Evolutionary conservation across 140 eudicot genomes (phyloP).

Genomic region (Senecio squalidus): DNA sequence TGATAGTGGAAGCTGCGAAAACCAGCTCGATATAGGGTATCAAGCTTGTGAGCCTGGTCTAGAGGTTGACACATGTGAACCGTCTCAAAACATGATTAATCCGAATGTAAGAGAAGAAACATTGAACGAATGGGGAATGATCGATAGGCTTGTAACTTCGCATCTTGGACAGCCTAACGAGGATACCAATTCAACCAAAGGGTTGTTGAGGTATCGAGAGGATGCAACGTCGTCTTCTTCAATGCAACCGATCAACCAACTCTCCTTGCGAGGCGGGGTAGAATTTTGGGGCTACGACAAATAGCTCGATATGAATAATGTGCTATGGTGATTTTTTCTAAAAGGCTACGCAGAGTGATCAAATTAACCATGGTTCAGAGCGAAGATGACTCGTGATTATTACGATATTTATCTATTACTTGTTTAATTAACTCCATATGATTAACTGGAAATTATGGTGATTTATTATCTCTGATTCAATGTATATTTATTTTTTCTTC

Average conservation of each 20-base stretch:
- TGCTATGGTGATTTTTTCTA: constrained; percentile 1
- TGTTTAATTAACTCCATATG: constrained; percentile 7
- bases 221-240: constrained; percentile 34
- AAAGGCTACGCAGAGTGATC: neutral
- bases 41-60: constrained; percentile 41
- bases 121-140: constrained; percentile 49
- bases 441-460: constrained; percentile 9
- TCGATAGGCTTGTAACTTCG: constrained; percentile 41
- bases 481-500: constrained; percentile 4
- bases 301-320: constrained; percentile 8
- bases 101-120: constrained; percentile 24
- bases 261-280: constrained; percentile 60
- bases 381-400: constrained; percentile 21
- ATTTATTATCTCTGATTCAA: constrained; percentile 7
- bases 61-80: constrained; percentile 41
- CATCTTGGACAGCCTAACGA: constrained; percentile 27
- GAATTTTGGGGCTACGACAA: constrained; percentile 71
- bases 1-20: constrained; percentile 55
- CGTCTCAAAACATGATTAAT: constrained; percentile 26
- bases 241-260: constrained; percentile 48
- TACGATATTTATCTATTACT: constrained; percentile 8
- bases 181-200: constrained; percentile 36
- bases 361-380: constrained; percentile 11
- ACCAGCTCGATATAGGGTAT: constrained; percentile 34
- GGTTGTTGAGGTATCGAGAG: constrained; percentile 39